Evolutionary conservation across 441 rosid genomes (phyloP), one percentile per base, ranked within the genome.

Genomic region (Flueggea neowawraea): DNA sequence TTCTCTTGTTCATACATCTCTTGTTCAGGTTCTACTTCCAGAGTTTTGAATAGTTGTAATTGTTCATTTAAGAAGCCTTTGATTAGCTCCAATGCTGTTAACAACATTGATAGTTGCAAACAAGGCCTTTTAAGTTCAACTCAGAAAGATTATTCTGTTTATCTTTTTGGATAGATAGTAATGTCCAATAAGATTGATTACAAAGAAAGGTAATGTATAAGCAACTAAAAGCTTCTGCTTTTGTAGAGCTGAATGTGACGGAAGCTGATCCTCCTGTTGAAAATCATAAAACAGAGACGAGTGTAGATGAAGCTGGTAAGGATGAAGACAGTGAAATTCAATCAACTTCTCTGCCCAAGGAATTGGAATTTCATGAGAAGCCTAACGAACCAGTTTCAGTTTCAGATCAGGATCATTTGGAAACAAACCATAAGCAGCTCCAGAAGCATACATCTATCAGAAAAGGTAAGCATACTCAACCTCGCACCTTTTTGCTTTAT

Each of bases 211-310:
- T 16, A 36, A 43, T 41, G 13, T 44, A 15, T 28, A 32, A 13
- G n/a, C 55, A 63, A 49, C 53, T 57, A 15, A 28, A 31, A 22
- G 31, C 15, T 65, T 55, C 4, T 31, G 33, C 22, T 65, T 61
- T 61, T 62, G 48, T 52, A 75, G 82, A 61, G 13, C 53, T 64
- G 75, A 71, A 16, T 52, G 66, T 55, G 49, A 48, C 52, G 54
- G 75, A 63, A 57, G 67, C 54, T 62, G 28, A 61, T 67, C 58
- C 66, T 61, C 66, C 68, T 15, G 57, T 50, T 48, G 75, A 65
- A 51, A 59, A 67, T 51, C 52, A 67, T 31, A 33, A 73, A 69
- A 61, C 32, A 63, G 63, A 67, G 64, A 8, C 22, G 57, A 15
- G 56, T 15, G 64, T 31, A 31, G 54, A 17, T 14, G 62, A 60